phyloP scores from a whole-genome alignment of 2,329 filamentous ascomycete species.

The Penicillium sp. region DNA sequence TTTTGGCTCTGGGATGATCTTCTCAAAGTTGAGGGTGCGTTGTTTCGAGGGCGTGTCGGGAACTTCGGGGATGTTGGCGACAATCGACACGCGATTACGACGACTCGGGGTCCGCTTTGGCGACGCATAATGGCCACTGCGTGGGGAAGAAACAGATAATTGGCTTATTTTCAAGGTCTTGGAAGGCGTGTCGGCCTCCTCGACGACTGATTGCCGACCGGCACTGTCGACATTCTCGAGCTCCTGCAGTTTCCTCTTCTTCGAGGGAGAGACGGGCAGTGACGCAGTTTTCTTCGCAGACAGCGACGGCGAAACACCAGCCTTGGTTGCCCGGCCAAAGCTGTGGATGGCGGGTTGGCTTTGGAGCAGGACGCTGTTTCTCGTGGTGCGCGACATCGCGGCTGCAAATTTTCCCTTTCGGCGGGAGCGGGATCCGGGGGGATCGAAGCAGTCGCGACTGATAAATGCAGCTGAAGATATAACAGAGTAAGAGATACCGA shows the following conservation, averaged over 20 bases:
- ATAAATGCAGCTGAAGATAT: constrained; percentile 8
- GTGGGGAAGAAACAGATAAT: constrained; percentile 36
- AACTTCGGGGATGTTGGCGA: constrained; percentile 13
- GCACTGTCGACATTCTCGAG: constrained; percentile 35
- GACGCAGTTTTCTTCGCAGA: constrained; percentile 35
- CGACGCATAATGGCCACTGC: constrained; percentile 31
- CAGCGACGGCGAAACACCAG: constrained; percentile 32
- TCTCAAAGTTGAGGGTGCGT: constrained; percentile 22
- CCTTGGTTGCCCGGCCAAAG: constrained; percentile 49
- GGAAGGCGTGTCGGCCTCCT: constrained; percentile 32
- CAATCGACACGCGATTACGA: constrained; percentile 54
- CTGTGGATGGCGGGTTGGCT: constrained; percentile 45
- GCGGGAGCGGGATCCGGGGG: constrained; percentile 6
- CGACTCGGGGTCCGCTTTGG: constrained; percentile 30
- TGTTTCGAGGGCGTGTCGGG: constrained; percentile 32
- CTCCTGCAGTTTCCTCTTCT: constrained; percentile 43
- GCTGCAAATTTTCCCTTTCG: constrained; percentile 21
- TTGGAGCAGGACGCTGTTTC: constrained; percentile 33
- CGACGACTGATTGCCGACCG: constrained; percentile 13
- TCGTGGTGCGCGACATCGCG: constrained; percentile 36
- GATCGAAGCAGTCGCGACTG: constrained; percentile 2
- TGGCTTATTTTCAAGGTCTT: constrained; percentile 37
- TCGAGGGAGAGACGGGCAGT: constrained; percentile 38
- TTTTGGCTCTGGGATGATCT: constrained; percentile 14
- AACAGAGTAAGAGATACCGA: constrained; percentile 26